These are phyloP conservation scores for Dactylellina parvicollis DNA, from an alignment of 2,329 filamentous ascomycete species.

Conservation along the genomic window DNA sequence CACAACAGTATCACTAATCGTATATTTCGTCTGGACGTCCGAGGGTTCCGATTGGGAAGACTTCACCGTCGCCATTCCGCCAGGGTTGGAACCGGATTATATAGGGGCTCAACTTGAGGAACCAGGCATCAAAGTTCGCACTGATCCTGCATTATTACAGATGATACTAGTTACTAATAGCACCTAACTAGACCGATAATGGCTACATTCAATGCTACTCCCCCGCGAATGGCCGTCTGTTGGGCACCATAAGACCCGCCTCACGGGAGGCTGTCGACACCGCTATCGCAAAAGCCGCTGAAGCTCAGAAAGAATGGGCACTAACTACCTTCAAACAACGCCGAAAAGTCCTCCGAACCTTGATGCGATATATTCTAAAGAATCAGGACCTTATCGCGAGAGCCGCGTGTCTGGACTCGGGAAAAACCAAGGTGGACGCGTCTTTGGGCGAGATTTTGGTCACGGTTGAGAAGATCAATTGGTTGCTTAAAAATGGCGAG, in stretches of 20 bases:
- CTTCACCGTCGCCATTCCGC: slow-evolving; percentile 27
- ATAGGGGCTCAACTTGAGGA: slow-evolving; percentile 25
- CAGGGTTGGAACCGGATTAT: slow-evolving; percentile 36
- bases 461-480: slow-evolving; percentile 90
- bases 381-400: slow-evolving; percentile 88
- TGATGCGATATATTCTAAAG: slow-evolving; percentile 83
- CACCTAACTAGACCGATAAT: slow-evolving; percentile 22
- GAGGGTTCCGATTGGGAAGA: slow-evolving; percentile 37
- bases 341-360: slow-evolving; percentile 78
- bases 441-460: slow-evolving; percentile 94
- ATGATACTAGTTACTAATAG: neutral
- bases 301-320: slow-evolving; percentile 81
- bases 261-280: slow-evolving; percentile 81
- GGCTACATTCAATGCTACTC: slow-evolving; percentile 72
- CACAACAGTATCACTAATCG: slow-evolving; percentile 5
- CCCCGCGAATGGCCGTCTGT: slow-evolving; percentile 84
- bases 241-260: slow-evolving; percentile 80
- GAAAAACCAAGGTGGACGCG: slow-evolving; percentile 95
- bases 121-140: slow-evolving; percentile 27
- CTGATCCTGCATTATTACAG: neutral
- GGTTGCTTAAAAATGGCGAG: slow-evolving; percentile 92
- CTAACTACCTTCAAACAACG: slow-evolving; percentile 80
- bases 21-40: slow-evolving; percentile 25
- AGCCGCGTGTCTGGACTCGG: slow-evolving; percentile 88
- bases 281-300: slow-evolving; percentile 76